Evolutionary conservation across 768 basidiomycete genomes (phyloP), one percentile per base, ranked within the genome.

Genomic region (Agrocybe praecox): DNA sequence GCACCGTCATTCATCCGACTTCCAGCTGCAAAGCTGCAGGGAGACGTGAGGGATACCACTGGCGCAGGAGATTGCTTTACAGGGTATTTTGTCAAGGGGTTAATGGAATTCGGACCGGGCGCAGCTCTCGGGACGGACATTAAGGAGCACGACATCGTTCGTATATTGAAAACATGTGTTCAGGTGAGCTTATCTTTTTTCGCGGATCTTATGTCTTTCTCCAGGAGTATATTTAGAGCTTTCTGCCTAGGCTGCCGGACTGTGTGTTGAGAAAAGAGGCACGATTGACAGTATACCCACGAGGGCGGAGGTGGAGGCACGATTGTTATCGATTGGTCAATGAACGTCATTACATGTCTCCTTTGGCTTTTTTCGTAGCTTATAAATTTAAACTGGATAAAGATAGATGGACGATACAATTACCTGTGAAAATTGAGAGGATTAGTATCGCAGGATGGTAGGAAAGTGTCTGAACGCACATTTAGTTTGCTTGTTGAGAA

Each of bases 51-150:
- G 15, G 85, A 87, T 62, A 86, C 84, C 2, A 87, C 86, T 0
- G 86, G 86, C 10, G 86, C 86, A 1, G 86, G 86, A 0, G 86
- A 87, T 60, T 85, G 84, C 57, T 86, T 86, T 64, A 77, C 84
- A 0, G 86, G 86, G 12, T 87, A 84, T 61, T 76, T 86, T 59
- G 80, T 85, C 14, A 72, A 76, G 12, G 82, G 80, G 0, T 68
- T 87, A 40, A 85, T 86, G 85, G 67, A 72, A 34, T 64, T 70
- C 49, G 73, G 66, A 0, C 54, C 68, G 19, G 24, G 61, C 18
- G 63, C 67, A 1, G 65, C 58, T 43, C 47, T 66, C 17, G 67
- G 68, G 10, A 60, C 60, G 18, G 71, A 68, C 17, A 69, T 75
- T 33, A 55, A 49, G 15, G 69, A 69, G 46, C 52, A 65, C 14